Conservation (phyloP, 2,329 filamentous ascomycete genomes). For the Penicillium sp. region DNA sequence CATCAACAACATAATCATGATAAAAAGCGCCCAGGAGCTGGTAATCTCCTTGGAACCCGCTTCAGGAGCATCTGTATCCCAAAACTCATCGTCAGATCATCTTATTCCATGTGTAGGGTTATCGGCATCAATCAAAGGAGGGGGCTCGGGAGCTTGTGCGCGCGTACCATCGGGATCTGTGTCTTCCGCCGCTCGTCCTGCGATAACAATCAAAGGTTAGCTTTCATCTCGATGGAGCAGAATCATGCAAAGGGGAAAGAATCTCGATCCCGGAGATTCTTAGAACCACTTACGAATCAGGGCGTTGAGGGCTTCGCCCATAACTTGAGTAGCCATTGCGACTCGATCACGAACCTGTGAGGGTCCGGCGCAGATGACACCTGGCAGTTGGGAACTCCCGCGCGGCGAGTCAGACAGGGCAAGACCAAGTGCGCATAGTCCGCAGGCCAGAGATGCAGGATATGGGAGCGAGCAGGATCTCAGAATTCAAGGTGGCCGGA, state of each 20-base stretch:
- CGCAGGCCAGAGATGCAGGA: conserved; percentile 3
- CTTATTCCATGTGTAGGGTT: conserved; percentile 5
- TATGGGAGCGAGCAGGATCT: conserved; percentile 2
- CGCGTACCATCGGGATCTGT: conserved; percentile 43
- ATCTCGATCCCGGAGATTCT: not conserved
- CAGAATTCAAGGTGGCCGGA: conserved; percentile 7
- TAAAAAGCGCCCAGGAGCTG: conserved; percentile 96
- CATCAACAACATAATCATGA: conserved; percentile 91
- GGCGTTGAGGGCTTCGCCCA: conserved; percentile 37
- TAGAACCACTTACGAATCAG: conserved; percentile 37
- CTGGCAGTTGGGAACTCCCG: conserved; percentile 33
- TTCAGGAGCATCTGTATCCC: conserved; percentile 64
- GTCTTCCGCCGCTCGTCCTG: conserved; percentile 41
- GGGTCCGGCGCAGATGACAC: conserved; percentile 28
- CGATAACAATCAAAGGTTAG: conserved; percentile 22
- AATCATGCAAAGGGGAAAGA: not conserved
- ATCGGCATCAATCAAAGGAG: conserved; percentile 6
- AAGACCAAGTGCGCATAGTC: conserved; percentile 42
- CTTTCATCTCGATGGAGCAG: not conserved
- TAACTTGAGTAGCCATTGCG: conserved; percentile 39
- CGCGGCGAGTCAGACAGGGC: conserved; percentile 34
- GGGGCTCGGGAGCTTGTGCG: conserved; percentile 10
- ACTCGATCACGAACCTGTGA: conserved; percentile 24
- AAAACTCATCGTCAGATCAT: conserved; percentile 21
- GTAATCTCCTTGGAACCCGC: conserved; percentile 91